A percentile compares a stretch with the other conserved stretches of the same genome.
Conservation (phyloP, 2,329 filamentous ascomycete genomes). For the Arthrobotrys megalospora region DNA sequence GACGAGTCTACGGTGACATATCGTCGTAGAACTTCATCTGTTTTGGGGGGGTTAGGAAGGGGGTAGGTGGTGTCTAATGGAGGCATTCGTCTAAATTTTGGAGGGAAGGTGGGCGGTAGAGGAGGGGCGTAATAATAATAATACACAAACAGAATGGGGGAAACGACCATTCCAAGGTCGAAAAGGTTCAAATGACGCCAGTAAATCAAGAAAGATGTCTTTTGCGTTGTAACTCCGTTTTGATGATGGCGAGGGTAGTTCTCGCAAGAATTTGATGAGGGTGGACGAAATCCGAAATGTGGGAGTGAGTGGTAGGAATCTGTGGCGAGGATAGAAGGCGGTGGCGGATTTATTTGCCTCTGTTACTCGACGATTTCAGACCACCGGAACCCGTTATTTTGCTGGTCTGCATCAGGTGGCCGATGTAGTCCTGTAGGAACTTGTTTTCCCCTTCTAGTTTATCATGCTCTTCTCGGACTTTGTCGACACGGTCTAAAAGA, state of each 20-base stretch:
- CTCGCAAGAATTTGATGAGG: neutral
- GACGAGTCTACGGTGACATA: constrained; percentile 16
- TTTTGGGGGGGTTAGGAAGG: constrained; percentile 6
- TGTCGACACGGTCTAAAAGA: constrained; percentile 93
- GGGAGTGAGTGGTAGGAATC: neutral
- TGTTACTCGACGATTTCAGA: constrained; percentile 69
- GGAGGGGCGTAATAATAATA: constrained; percentile 34
- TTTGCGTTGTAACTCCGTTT: constrained; percentile 55
- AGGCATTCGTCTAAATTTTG: constrained; percentile 22
- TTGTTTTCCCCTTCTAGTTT: constrained; percentile 98
- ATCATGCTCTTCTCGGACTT: constrained; percentile 93
- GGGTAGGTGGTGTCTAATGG: constrained; percentile 34
- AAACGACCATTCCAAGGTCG: constrained; percentile 61
- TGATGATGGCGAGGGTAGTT: constrained; percentile 36
- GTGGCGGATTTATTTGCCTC: constrained; percentile 70
- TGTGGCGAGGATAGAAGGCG: constrained; percentile 7
- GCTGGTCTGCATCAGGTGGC: constrained; percentile 86
- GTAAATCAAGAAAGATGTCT: constrained; percentile 62
- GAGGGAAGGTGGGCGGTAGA: constrained; percentile 21
- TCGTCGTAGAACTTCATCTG: constrained; percentile 29
- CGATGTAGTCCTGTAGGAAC: constrained; percentile 97
- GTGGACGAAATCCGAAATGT: constrained; percentile 42
- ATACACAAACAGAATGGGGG: constrained; percentile 61
- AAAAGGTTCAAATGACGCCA: constrained; percentile 66
- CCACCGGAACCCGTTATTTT: constrained; percentile 79